A percentile compares a stretch with the other conserved stretches of the same genome.
Evolutionary conservation across 495 filamentous ascomycete genomes (phyloP).

Genomic region (Penicillium bovifimosum): DNA sequence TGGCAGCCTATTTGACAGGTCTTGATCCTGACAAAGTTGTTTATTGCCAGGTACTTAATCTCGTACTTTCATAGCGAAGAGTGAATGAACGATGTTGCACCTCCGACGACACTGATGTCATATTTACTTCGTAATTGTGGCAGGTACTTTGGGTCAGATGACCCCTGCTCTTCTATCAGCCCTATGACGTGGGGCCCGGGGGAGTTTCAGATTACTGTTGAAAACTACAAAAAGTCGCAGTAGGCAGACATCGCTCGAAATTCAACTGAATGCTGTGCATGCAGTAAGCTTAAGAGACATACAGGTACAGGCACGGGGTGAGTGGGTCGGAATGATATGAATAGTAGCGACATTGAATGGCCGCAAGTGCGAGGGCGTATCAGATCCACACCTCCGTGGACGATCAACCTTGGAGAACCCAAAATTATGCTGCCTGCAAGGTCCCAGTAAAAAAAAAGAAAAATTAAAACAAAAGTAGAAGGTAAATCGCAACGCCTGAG

Average conservation of each 20-base stretch:
- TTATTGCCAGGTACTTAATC: neutral
- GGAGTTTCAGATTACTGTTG: neutral
- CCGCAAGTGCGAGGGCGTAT: neutral
- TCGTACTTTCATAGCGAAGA: neutral
- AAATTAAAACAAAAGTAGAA: neutral
- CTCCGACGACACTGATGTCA: conserved; percentile 3
- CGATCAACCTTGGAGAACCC: neutral
- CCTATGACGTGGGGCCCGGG: conserved; percentile 22
- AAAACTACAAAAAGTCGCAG: neutral
- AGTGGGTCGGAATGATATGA: neutral
- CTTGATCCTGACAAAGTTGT: neutral
- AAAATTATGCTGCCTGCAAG: conserved; percentile 4
- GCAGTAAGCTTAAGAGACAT: neutral
- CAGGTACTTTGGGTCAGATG: neutral
- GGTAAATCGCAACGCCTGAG: neutral
- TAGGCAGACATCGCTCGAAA: neutral
- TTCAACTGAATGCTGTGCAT: neutral
- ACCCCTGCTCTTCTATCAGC: conserved; percentile 10
- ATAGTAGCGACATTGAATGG: neutral
- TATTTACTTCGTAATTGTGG: neutral
- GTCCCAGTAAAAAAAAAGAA: neutral
- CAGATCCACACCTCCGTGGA: neutral
- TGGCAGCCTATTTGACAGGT: conserved; percentile 1
- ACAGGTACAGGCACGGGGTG: too few species aligned
- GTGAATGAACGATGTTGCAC: neutral